Evolutionary conservation across 2,329 filamentous ascomycete species (phyloP).

Genomic region (Neodidymelliopsis sp.): DNA sequence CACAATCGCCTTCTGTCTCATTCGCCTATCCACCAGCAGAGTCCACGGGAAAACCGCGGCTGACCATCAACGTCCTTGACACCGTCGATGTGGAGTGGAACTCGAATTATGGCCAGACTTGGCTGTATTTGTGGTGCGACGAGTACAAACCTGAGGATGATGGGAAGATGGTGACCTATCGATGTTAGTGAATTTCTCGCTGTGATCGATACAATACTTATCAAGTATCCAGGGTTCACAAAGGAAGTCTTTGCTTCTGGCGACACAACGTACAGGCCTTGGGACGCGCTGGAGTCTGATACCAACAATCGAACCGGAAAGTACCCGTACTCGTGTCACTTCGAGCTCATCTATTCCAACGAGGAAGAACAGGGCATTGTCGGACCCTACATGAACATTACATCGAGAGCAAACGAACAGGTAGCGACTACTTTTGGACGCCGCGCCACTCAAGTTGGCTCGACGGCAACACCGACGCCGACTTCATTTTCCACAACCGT

Average conservation of each 20-base stretch:
- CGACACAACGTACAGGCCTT: slow-evolving; percentile 6
- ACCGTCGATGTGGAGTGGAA: slow-evolving; percentile 3
- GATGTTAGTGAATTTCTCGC: not conserved
- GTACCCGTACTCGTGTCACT: slow-evolving; percentile 8
- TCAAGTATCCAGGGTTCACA: not conserved
- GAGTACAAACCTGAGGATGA: not conserved
- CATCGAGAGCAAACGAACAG: not conserved
- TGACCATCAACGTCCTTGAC: slow-evolving; percentile 10
- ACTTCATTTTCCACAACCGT: not conserved
- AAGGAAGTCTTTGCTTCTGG: slow-evolving; percentile 2
- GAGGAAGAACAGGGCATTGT: not conserved
- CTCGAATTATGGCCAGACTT: slow-evolving; percentile 9
- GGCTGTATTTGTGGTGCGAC: slow-evolving; percentile 10
- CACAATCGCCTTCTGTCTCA: slow-evolving; percentile 1
- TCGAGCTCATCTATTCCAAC: slow-evolving; percentile 9
- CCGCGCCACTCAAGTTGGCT: slow-evolving; percentile 1
- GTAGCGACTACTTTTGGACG: slow-evolving; percentile 8
- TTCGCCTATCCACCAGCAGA: slow-evolving; percentile 7
- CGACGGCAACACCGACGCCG: not conserved
- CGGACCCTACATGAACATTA: slow-evolving; percentile 6
- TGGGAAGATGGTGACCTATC: not conserved
- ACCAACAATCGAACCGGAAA: slow-evolving; percentile 6
- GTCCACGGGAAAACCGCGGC: not conserved
- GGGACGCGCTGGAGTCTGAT: slow-evolving; percentile 1
- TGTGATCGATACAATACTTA: not conserved